These are phyloP conservation scores for Pezicula rhizophila DNA, from an alignment of 2,329 filamentous ascomycete species.

Conservation along the genomic window DNA sequence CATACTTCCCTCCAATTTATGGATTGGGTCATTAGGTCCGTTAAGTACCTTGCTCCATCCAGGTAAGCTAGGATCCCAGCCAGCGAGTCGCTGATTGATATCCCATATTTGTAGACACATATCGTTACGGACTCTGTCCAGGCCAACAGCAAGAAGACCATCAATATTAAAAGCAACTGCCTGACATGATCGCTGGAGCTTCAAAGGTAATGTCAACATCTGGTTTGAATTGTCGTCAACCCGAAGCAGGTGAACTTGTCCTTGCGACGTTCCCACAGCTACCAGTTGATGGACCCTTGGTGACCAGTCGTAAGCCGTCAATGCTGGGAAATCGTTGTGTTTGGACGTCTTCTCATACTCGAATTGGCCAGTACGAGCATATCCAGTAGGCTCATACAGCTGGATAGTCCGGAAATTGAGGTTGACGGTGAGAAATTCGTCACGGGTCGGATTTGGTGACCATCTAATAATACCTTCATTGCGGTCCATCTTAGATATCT, in stretches of 20 bases:
- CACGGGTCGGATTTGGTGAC: constrained; percentile 52
- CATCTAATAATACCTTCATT: constrained; percentile 55
- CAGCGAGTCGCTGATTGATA: constrained; percentile 52
- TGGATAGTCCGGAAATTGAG: constrained; percentile 57
- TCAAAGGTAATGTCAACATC: constrained; percentile 61
- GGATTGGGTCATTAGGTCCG: constrained; percentile 40
- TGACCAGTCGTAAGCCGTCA: constrained; percentile 62
- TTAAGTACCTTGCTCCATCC: constrained; percentile 34
- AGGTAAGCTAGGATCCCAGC: constrained; percentile 37
- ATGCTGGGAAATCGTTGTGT: constrained; percentile 50
- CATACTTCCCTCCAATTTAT: constrained; percentile 58
- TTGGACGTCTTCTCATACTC: constrained; percentile 51
- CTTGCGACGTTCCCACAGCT: constrained; percentile 68
- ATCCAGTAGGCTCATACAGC: constrained; percentile 55
- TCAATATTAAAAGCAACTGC: constrained; percentile 72
- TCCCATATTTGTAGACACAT: constrained; percentile 81
- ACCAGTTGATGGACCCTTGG: constrained; percentile 58
- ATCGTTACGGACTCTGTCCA: constrained; percentile 77
- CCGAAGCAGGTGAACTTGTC: constrained; percentile 68
- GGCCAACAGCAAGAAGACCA: constrained; percentile 68
- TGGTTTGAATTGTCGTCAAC: constrained; percentile 65
- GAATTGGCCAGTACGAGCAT: constrained; percentile 50
- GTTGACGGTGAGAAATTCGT: constrained; percentile 61
- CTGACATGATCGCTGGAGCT: constrained; percentile 72
- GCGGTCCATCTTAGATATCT: constrained; percentile 20